Conservation (phyloP, 23 red algal species). For the Gracilariopsis chorda region DNA sequence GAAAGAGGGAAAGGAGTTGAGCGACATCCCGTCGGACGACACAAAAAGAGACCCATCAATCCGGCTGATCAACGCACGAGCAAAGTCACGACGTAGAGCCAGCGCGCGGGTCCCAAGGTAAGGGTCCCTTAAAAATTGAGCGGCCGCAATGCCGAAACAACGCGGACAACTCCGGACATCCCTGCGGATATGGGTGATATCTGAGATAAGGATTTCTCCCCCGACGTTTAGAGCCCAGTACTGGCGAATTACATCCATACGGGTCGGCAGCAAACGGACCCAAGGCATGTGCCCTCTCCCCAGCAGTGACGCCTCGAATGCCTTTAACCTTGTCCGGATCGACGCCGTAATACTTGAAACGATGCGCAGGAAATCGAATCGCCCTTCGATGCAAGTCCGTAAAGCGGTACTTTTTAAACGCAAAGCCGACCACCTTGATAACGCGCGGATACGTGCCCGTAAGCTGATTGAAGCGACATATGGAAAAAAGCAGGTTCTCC, state of each 20-base stretch:
- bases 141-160: conserved; percentile 73
- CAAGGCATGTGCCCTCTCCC: conserved; percentile 30
- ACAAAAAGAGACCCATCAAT: too few species aligned
- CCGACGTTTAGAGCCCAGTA: conserved; percentile 52
- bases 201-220: conserved; percentile 71
- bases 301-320: conserved; percentile 4
- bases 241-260: conserved; percentile 65
- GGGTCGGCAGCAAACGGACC: conserved; percentile 78
- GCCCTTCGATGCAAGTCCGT: conserved; percentile 63
- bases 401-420: conserved; percentile 81
- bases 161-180: conserved; percentile 65
- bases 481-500: conserved; percentile 89
- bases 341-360: conserved; percentile 72
- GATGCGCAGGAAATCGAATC: conserved; percentile 60
- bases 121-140: conserved; percentile 36
- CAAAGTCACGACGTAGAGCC: background rate
- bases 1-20: too few species aligned
- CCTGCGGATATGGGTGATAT: conserved; percentile 79
- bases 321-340: conserved; percentile 45
- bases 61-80: too few species aligned
- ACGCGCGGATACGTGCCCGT: conserved; percentile 67
- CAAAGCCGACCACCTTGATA: conserved; percentile 81
- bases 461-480: conserved; percentile 89
- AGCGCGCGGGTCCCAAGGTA: conserved; percentile 80
- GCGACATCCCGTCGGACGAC: too few species aligned